Evolutionary conservation across 2,329 filamentous ascomycete genomes (phyloP), one percentile per base, ranked within the genome.

Genomic region (Dactylellina parvicollis): DNA sequence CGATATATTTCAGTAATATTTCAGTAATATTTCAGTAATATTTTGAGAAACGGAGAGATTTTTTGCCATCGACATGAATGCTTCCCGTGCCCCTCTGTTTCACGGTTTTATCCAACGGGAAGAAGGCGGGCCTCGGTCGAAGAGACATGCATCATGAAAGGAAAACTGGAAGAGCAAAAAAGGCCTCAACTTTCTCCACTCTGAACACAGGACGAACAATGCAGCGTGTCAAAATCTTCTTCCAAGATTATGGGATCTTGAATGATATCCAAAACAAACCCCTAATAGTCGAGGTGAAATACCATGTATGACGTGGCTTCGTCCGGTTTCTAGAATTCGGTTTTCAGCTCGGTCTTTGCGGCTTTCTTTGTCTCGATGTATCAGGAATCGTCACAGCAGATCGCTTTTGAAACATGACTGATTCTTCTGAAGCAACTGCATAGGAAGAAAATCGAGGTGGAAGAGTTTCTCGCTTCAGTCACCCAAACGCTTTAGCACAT

Each of bases 391-490:
- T 64, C 50, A 64, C 52, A 59, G 66, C 59, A 64, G 66, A 72
- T 72, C 66, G 34, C 46, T 36, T 60, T 72, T 62, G 66, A 72
- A 72, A 72, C 66, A 62, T 72, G 44, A n/a, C 44, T 59, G 66
- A 57, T 59, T 56, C 64, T 69, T 59, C 50, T 59, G 59, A 64
- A 64, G 56, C 49, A 56, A 57, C 66, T 72, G 66, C 66, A 72
- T 55, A 38, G 36, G 47, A 40, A 32, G 12, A 55, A 40, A 16
- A 34, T 64, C 26, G 49, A 52, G 32, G 9, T 52, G 55, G 52
- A 42, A 24, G 46, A 54, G 36, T 52, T 44, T 64, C 47, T 64
- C 57, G 57, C 57, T 57, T 64, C 66, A 54, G 59, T 40, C 50
- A 64, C 64, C 55, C 46, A 67, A 52, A 70, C 30, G 38, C 24